phyloP scores from a whole-genome alignment of 2,329 filamentous ascomycete species.

The Apiospora malaysiana region DNA sequence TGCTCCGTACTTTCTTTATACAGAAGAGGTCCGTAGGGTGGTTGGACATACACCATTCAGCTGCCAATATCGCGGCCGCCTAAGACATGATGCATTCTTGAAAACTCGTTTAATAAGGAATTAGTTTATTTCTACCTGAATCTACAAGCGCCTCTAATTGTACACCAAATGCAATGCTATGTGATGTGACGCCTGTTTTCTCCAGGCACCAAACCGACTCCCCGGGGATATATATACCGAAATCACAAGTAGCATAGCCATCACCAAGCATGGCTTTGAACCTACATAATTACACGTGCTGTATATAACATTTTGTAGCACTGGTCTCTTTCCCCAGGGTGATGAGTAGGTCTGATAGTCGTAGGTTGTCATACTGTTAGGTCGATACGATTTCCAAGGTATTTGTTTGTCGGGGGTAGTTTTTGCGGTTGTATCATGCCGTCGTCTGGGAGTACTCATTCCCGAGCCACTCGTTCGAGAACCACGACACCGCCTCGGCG shows the following conservation, averaged over 20 bases:
- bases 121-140: constrained; percentile 9
- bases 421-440: background rate
- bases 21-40: no score
- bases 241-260: background rate
- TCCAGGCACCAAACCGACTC: constrained; percentile 14
- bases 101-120: background rate
- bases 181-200: background rate
- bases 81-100: background rate
- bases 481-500: constrained; percentile 40
- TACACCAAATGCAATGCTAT: constrained; percentile 13
- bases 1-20: no score
- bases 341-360: background rate
- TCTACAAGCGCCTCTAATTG: background rate
- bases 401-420: background rate
- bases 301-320: background rate
- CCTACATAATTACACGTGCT: background rate
- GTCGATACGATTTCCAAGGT: background rate
- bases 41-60: background rate
- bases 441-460: constrained; percentile 13
- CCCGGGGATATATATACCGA: background rate
- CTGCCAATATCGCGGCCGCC: background rate
- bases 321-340: background rate
- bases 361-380: background rate
- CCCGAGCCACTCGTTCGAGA: constrained; percentile 31
- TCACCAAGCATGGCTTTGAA: background rate